Evolutionary conservation across 805 yeast species (phyloP), one percentile per base, ranked within the genome.

Genomic region (Barnettozyma sp.): DNA sequence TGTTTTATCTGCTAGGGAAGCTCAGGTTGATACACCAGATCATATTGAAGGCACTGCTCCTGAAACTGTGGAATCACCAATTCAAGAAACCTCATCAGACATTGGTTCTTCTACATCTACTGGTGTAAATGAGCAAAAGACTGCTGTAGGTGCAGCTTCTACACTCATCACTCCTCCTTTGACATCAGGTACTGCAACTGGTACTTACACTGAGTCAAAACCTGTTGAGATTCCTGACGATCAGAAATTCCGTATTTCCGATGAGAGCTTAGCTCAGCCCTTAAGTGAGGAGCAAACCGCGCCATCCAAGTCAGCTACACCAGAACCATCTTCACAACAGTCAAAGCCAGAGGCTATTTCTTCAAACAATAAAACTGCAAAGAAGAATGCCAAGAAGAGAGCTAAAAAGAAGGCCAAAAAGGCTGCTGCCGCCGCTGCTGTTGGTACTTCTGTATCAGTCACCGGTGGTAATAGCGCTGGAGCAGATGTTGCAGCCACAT

Each of bases 111-210:
- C n/a, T n/a, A n/a, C n/a, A n/a, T n/a, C n/a, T n/a, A n/a, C n/a
- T n/a, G n/a, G n/a, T n/a, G n/a, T n/a, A n/a, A n/a, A n/a, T n/a
- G n/a, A n/a, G n/a, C n/a, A n/a, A n/a, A n/a, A n/a, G n/a, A n/a
- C n/a, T n/a, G n/a, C 18, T 11, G 26, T 15, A 35, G 28, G 32
- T 17, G 21, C 31, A 5, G 22, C 32, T 31, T 27, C 41, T 20
- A 15, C 39, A 14, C 29, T 46, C 15, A 48, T 44, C 33, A 50
- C 52, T 13, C 50, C 55, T 27, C 52, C 55, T 8, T 34, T 19
- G 4, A 48, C 55, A 9, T 28, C 46, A 10, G 33, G 16, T 8
- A 13, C 17, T 22, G 26, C 30, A 14, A 30, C 24, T 18, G 36
- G 38, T 11, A 6, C 24, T 7, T 33, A 39, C 14, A 30, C 20